Evolutionary conservation across 129 eudicot species (phyloP).

Genomic region (Lonicera japonica): DNA sequence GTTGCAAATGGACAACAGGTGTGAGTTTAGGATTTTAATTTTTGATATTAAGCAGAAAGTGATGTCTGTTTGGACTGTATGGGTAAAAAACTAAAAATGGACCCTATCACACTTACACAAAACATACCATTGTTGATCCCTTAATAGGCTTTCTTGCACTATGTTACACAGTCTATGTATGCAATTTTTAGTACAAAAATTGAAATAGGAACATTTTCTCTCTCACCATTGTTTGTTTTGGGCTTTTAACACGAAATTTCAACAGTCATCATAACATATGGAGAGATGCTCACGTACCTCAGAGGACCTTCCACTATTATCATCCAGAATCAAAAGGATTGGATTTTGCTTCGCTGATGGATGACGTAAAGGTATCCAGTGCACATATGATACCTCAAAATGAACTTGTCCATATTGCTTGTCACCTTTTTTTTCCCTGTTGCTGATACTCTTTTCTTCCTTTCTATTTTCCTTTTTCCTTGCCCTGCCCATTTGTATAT

Average conservation of each 20-base stretch:
- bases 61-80: too few relatives aligned
- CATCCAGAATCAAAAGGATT: conserved; percentile 88
- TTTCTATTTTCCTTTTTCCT: conserved; percentile 8
- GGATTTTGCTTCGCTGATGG: conserved; percentile 78
- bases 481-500: not conserved
- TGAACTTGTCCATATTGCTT: not conserved
- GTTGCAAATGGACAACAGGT: too few relatives aligned
- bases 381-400: not conserved
- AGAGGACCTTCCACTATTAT: conserved; percentile 74
- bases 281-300: conserved; percentile 92
- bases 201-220: too few relatives aligned
- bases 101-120: too few relatives aligned
- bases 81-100: too few relatives aligned
- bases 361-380: conserved; percentile 67
- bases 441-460: not conserved
- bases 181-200: too few relatives aligned
- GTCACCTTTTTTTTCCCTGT: too few relatives aligned
- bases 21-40: too few relatives aligned
- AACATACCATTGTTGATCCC: too few relatives aligned
- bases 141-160: too few relatives aligned
- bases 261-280: conserved; percentile 95
- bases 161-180: too few relatives aligned
- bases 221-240: not conserved
- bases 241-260: conserved; percentile 17
- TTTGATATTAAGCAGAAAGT: too few relatives aligned